These are phyloP conservation scores for Aureobasidium sp. DNA, from an alignment of 2,329 filamentous ascomycete species.

Conservation along the genomic window DNA sequence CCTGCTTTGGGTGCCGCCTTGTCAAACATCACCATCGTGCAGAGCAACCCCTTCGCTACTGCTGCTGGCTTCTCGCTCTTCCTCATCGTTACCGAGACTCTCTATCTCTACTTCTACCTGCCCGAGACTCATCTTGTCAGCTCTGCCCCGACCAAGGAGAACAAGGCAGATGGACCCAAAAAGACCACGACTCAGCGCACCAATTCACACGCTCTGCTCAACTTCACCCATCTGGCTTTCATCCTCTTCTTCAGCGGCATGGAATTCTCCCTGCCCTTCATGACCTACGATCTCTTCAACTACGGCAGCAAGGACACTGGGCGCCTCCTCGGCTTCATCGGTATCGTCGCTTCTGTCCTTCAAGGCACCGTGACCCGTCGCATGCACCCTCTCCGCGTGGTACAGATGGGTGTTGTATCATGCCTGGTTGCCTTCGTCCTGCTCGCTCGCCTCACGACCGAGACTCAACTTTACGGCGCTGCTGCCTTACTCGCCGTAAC, in stretches of 20 bases:
- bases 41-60: slow-evolving; percentile 87
- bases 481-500: slow-evolving; percentile 82
- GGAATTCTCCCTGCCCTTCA: slow-evolving; percentile 95
- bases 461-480: slow-evolving; percentile 68
- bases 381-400: slow-evolving; percentile 70
- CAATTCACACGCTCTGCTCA: slow-evolving; percentile 77
- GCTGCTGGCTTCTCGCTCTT: slow-evolving; percentile 82
- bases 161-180: slow-evolving; percentile 15
- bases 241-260: slow-evolving; percentile 96
- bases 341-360: slow-evolving; percentile 82
- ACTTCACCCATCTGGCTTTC: slow-evolving; percentile 80
- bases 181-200: slow-evolving; percentile 45
- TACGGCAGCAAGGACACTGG: slow-evolving; percentile 77
- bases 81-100: slow-evolving; percentile 77
- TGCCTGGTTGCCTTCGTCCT: slow-evolving; percentile 76
- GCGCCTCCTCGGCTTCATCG: slow-evolving; percentile 80
- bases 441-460: slow-evolving; percentile 61
- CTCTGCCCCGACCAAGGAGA: slow-evolving; percentile 15
- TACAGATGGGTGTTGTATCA: slow-evolving; percentile 69
- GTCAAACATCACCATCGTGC: slow-evolving; percentile 67
- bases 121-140: slow-evolving; percentile 68
- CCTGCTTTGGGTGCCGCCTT: slow-evolving; percentile 86
- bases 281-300: slow-evolving; percentile 90
- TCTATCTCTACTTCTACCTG: slow-evolving; percentile 76
- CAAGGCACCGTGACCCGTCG: slow-evolving; percentile 88